Evolutionary conservation across 2,329 filamentous ascomycete genomes (phyloP).

Genomic region (Fusarium sp.): DNA sequence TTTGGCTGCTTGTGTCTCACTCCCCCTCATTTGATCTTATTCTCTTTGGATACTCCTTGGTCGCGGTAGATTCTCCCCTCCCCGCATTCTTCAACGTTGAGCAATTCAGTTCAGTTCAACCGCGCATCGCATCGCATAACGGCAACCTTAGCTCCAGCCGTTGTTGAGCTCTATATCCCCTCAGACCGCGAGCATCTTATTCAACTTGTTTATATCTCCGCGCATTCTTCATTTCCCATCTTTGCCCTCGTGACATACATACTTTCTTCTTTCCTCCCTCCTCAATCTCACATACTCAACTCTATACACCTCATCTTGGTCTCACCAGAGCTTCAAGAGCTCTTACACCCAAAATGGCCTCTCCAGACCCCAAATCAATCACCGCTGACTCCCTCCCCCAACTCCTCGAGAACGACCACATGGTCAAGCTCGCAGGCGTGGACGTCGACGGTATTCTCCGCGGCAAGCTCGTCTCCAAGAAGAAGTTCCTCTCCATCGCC

Average conservation of each 20-base stretch:
- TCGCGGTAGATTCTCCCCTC: not conserved
- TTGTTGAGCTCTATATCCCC: no score
- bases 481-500: conserved; percentile 90
- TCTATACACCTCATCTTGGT: not conserved
- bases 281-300: not conserved
- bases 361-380: conserved; percentile 52
- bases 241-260: no score
- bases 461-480: conserved; percentile 92
- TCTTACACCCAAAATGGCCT: conserved; percentile 48
- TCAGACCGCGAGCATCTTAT: not conserved
- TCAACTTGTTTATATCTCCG: not conserved
- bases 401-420: conserved; percentile 77
- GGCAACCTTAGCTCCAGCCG: not conserved
- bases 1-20: conserved; percentile 9
- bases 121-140: conserved; percentile 4
- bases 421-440: conserved; percentile 88
- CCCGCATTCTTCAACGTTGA: conserved; percentile 2
- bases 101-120: not conserved
- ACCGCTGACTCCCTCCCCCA: conserved; percentile 75
- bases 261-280: no score
- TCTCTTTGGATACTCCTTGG: no score
- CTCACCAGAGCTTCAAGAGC: not conserved
- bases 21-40: not conserved
- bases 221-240: not conserved
- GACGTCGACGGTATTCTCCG: conserved; percentile 90